Base-by-base conservation (phyloP, 441 rosid genomes). In the Manihot esculenta region DNA sequence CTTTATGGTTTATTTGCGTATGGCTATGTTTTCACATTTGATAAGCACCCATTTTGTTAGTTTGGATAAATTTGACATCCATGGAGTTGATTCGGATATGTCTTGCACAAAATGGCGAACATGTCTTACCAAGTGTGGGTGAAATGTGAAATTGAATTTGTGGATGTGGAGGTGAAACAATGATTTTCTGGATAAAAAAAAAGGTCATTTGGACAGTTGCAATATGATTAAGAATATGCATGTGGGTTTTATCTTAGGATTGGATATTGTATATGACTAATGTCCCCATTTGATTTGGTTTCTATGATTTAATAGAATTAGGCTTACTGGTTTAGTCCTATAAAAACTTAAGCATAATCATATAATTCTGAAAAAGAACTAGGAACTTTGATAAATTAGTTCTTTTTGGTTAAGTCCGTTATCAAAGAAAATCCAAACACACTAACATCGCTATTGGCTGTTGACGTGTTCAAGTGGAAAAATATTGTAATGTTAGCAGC, bases 31-130 rank as follows among this genome's bases (percentile, higher is more conserved):
- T 50, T 70, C 30, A 11, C 5, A 35, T 35, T 35, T 35, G 41
- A 35, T 38, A 20, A 1, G 15, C 15, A 1, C 51, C 21, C n/a
- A 42, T 60, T 27, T 51, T n/a, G 7, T 18, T 51, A 15, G 18
- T 62, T 70, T 49, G 41, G 50, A 44, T 41, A 15, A 18, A 56
- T 30, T 8, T 35, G 7, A 5, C 41, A 14, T 23, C 11, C 15
- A 21, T 48, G 7, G 41, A 18, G 54, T 44, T 71, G 26, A 33
- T 57, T 33, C 58, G 74, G 76, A 72, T 76, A 48, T 62, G 51
- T 56, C 49, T 33, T 56, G 13, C 41, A 35, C 24, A 2, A 63
- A 26, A 53, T 30, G 60, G 70, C 5, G 7, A 35, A 6, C 41
- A 35, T 35, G 41, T 4, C 41, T 35, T 6, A 35, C 7, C 41